Evolutionary conservation across 2,329 filamentous ascomycete species (phyloP).

Genomic region (Colletotrichum siamense): DNA sequence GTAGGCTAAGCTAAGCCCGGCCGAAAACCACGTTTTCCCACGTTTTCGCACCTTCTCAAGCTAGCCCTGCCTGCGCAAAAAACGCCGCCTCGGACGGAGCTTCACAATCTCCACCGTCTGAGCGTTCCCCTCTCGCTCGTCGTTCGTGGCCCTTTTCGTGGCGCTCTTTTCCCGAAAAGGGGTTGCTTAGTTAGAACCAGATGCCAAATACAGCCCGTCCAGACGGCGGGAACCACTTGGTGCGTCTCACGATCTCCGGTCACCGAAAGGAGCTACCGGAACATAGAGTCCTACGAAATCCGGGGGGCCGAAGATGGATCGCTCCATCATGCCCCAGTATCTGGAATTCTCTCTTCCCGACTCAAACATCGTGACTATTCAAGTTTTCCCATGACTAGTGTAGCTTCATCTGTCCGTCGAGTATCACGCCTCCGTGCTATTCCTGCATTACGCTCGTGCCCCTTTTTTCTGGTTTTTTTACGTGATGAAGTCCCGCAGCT

Average conservation of each 20-base stretch:
- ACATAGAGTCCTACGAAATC: background rate
- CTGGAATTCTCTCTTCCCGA: background rate
- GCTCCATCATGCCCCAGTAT: background rate
- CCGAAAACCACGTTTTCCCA: background rate
- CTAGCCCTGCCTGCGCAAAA: background rate
- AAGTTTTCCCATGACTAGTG: background rate
- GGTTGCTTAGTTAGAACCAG: background rate
- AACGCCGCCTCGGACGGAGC: background rate
- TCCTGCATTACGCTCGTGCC: background rate
- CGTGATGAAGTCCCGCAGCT: background rate
- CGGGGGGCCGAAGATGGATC: background rate
- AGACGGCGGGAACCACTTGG: background rate
- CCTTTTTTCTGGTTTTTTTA: background rate
- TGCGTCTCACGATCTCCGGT: slow-evolving; percentile 11
- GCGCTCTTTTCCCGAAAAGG: background rate
- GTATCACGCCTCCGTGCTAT: background rate
- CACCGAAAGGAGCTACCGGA: background rate
- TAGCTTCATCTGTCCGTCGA: background rate
- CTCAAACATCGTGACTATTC: background rate
- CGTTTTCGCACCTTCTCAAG: background rate
- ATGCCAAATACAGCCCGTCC: background rate
- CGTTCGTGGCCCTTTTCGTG: background rate
- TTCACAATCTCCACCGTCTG: slow-evolving; percentile 20
- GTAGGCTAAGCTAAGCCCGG: background rate
- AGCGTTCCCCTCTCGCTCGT: background rate